Conservation (phyloP, 2,329 filamentous ascomycete genomes). For the Cryphonectria radicalis region DNA sequence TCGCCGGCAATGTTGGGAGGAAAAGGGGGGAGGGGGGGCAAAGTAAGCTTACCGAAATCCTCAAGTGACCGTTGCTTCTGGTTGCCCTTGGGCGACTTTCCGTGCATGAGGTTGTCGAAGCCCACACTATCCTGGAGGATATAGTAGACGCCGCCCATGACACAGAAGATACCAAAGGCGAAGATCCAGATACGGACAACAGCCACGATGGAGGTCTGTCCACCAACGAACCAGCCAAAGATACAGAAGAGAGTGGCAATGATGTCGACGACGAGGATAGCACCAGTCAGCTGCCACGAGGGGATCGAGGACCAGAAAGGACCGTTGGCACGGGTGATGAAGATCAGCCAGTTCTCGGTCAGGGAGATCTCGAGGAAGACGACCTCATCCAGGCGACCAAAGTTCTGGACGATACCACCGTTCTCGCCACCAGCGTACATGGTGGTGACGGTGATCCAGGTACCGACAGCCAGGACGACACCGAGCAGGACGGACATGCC, state of each 20-base stretch:
- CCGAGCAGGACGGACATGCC: slow-evolving; percentile 88
- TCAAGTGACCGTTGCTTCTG: slow-evolving; percentile 84
- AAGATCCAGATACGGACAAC: slow-evolving; percentile 91
- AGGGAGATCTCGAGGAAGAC: slow-evolving; percentile 89
- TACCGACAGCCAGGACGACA: slow-evolving; percentile 78
- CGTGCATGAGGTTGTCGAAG: slow-evolving; percentile 93
- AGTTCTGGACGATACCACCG: slow-evolving; percentile 89
- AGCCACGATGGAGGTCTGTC: slow-evolving; percentile 76
- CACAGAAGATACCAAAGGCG: slow-evolving; percentile 82
- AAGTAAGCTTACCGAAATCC: slow-evolving; percentile 75
- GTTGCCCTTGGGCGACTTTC: slow-evolving; percentile 80
- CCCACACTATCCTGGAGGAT: slow-evolving; percentile 78
- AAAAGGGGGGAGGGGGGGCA: background rate
- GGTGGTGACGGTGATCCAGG: slow-evolving; percentile 88
- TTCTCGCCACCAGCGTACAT: slow-evolving; percentile 72
- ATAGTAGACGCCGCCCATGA: slow-evolving; percentile 73
- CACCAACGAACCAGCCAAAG: slow-evolving; percentile 79
- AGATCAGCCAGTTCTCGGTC: slow-evolving; percentile 95
- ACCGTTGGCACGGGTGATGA: slow-evolving; percentile 91
- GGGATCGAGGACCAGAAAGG: slow-evolving; percentile 90
- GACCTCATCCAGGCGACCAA: slow-evolving; percentile 78
- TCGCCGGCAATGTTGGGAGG: background rate
- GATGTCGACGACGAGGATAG: slow-evolving; percentile 81
- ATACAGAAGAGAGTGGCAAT: slow-evolving; percentile 84
- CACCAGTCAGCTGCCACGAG: slow-evolving; percentile 80